Evolutionary conservation across 1,284 basidiomycete species (phyloP).

Genomic region (Boletus calvinii): DNA sequence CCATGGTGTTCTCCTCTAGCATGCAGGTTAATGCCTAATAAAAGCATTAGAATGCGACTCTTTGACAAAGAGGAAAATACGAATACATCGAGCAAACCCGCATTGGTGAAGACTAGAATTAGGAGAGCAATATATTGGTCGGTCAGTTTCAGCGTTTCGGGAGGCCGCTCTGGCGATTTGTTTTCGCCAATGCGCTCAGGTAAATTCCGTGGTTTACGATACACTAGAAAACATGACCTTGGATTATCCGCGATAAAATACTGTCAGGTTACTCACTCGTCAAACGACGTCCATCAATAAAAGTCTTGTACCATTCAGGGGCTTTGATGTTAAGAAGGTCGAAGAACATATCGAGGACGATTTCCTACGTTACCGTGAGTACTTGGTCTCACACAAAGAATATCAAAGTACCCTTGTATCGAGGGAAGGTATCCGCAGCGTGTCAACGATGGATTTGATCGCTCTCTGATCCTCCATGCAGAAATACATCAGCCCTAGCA

Average conservation of each 20-base stretch:
- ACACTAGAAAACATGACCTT: constrained; percentile 49
- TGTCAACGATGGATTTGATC: constrained; percentile 82
- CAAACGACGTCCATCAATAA: constrained; percentile 81
- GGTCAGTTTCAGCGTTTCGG: constrained; percentile 75
- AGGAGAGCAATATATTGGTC: constrained; percentile 95
- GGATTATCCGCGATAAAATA: neutral
- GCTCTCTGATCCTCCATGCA: constrained; percentile 89
- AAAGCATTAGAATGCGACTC: constrained; percentile 7
- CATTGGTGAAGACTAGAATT: constrained; percentile 82
- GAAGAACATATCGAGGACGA: constrained; percentile 92
- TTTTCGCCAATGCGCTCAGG: constrained; percentile 36
- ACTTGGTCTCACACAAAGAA: neutral
- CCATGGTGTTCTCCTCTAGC: constrained; percentile 74
- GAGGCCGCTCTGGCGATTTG: constrained; percentile 44
- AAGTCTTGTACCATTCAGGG: constrained; percentile 87
- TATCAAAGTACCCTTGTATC: constrained; percentile 69
- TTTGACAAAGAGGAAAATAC: neutral
- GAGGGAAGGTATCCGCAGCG: constrained; percentile 83
- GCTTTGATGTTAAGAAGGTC: constrained; percentile 90
- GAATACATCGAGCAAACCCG: constrained; percentile 83
- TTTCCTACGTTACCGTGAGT: constrained; percentile 57
- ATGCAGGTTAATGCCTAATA: constrained; percentile 78
- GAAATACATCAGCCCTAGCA: constrained; percentile 85
- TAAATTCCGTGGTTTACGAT: constrained; percentile 54
- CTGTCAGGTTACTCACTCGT: constrained; percentile 59